Percentiles rank a stretch among this genome's conserved stretches.
Evolutionary conservation across 106 monocot species (phyloP).

Genomic region (Dendrobium huoshanense): DNA sequence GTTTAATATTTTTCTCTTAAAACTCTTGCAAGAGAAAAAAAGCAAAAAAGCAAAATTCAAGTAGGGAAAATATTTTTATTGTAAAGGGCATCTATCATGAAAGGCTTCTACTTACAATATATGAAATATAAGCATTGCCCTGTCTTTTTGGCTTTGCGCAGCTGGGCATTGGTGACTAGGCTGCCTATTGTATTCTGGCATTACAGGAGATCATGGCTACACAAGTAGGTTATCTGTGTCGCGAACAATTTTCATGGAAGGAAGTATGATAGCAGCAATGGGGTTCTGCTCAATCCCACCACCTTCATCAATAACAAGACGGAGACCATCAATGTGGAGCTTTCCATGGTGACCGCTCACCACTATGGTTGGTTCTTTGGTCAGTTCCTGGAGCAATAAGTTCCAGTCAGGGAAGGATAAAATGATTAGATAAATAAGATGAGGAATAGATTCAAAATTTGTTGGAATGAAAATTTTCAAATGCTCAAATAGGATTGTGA

Average conservation of each 20-base stretch:
- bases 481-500: background rate
- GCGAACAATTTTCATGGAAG: slow-evolving; percentile 58
- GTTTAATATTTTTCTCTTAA: background rate
- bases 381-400: slow-evolving; percentile 43
- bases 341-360: slow-evolving; percentile 91
- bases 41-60: too few species aligned
- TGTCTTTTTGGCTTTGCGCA: too few species aligned
- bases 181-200: background rate
- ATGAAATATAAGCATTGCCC: too few species aligned
- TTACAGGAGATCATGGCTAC: background rate
- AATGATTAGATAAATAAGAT: background rate
- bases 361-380: slow-evolving; percentile 47
- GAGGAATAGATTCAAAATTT: background rate
- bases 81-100: too few species aligned
- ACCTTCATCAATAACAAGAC: slow-evolving; percentile 85
- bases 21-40: too few species aligned
- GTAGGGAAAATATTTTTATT: too few species aligned
- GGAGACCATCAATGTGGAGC: slow-evolving; percentile 74
- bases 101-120: too few species aligned
- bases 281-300: slow-evolving; percentile 64
- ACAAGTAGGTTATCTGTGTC: slow-evolving; percentile 30
- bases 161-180: background rate
- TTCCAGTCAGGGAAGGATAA: background rate
- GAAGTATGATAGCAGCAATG: slow-evolving; percentile 78
- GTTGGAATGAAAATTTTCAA: background rate